Evolutionary conservation across 441 rosid species (phyloP), one percentile per base, ranked within the genome.

Genomic region (Dalechampia spathulata): DNA sequence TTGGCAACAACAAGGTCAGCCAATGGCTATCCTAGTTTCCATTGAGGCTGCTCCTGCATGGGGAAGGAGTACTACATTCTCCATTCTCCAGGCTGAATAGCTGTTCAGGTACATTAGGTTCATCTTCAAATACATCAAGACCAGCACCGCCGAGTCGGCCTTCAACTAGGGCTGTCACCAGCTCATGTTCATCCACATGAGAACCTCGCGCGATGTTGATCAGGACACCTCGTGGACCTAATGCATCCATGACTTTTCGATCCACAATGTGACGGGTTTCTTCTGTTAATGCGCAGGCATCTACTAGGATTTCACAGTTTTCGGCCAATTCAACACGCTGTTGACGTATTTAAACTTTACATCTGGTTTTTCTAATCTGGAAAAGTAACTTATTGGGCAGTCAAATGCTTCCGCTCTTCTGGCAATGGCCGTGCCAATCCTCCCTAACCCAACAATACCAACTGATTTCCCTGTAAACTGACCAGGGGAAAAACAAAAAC

Each of bases 151-250:
- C 87, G 47, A 81, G 48, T 54, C 81, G 69, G 60, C 86, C 80
- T 66, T 85, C 83, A 5, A 79, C 54, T 23, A 85, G 56, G 23
- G 93, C 90, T 27, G 83, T 68, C 32, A 86, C 86, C 32, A 85
- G 79, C 68, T 78, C 85, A 0, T 74, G 73, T 69, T 85, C 90
- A 49, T 85, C 83, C 20, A 83, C 82, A 66, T 66, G 84, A 43
- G 78, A 81, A 11, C 93, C 94, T 49, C 94, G 58, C 5, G 79
- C 87, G 7, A 85, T 66, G 69, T 85, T 83, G 69, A 85, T 81
- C 30, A 83, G 77, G 52, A 85, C 71, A 7, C 90, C 90, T 43
- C 72, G 74, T 1, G 81, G 85, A 55, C 90, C 85, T 64, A 85
- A 60, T 39, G 85, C 81, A 51, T 83, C 51, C 0, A 81, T 78